These are phyloP conservation scores for Talaromyces sp. DNA, from an alignment of 2,329 filamentous ascomycete genomes.

Conservation along the genomic window DNA sequence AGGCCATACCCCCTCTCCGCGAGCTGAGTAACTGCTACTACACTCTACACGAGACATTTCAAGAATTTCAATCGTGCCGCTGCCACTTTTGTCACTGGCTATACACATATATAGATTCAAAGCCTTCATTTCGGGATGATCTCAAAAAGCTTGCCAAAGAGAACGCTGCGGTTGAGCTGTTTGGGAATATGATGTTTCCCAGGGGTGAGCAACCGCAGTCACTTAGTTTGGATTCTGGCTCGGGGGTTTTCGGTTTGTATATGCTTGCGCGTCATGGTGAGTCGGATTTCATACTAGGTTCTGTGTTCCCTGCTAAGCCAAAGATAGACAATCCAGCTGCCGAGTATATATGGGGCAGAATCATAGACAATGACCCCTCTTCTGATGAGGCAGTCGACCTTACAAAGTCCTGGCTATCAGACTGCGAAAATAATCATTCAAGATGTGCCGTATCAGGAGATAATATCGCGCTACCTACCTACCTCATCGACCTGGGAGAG, in stretches of 20 bases:
- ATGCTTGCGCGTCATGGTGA: neutral
- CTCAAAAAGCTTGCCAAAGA: neutral
- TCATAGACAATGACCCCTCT: neutral
- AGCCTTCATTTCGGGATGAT: neutral
- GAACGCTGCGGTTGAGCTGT: slow-evolving; percentile 1
- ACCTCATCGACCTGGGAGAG: slow-evolving; percentile 4
- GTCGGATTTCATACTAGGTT: neutral
- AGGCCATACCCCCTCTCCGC: neutral
- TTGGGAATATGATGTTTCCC: neutral
- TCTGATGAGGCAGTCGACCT: neutral
- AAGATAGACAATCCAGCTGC: slow-evolving; percentile 4
- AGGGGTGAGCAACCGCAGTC: neutral
- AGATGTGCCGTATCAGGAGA: neutral
- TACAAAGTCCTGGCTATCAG: neutral
- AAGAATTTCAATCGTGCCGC: slow-evolving; percentile 2
- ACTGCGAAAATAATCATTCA: neutral
- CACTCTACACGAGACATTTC: slow-evolving; percentile 1
- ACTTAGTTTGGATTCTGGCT: neutral
- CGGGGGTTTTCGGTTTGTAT: neutral
- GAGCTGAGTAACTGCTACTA: slow-evolving; percentile 4
- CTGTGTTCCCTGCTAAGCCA: neutral
- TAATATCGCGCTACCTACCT: neutral
- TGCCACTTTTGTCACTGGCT: slow-evolving; percentile 7
- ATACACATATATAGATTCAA: slow-evolving; percentile 2
- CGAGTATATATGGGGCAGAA: neutral